A percentile compares a stretch with the other conserved stretches of the same genome.
phyloP scores from a whole-genome alignment of 2,329 filamentous ascomycete species.

The Epichloe aotearoae region DNA sequence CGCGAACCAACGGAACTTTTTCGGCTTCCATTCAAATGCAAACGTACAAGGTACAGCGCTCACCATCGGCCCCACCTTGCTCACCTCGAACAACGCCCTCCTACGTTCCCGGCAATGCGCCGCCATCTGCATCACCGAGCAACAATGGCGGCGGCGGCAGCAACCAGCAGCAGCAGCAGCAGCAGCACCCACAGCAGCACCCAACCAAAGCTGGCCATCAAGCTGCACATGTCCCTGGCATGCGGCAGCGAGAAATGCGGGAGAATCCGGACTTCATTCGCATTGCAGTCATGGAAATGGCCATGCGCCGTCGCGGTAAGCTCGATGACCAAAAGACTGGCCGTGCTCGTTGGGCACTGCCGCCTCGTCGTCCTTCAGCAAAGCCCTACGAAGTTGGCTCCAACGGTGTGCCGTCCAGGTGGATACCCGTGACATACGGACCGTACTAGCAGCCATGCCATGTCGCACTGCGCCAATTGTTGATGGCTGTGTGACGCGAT shows the following conservation, averaged over 20 bases:
- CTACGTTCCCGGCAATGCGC: background rate
- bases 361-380: slow-evolving; percentile 42
- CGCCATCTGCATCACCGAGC: background rate
- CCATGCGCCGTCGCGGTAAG: slow-evolving; percentile 54
- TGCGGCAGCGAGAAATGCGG: slow-evolving; percentile 52
- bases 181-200: slow-evolving; percentile 7
- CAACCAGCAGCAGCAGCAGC: background rate
- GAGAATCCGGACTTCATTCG: slow-evolving; percentile 60
- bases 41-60: slow-evolving; percentile 49
- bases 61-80: slow-evolving; percentile 23
- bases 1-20: slow-evolving; percentile 22
- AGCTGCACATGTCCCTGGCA: slow-evolving; percentile 26
- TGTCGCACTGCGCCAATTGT: background rate
- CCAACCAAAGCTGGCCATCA: slow-evolving; percentile 17
- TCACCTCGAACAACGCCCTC: slow-evolving; percentile 15
- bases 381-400: slow-evolving; percentile 42
- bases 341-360: slow-evolving; percentile 54
- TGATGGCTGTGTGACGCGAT: background rate
- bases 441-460: slow-evolving; percentile 8
- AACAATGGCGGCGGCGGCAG: slow-evolving; percentile 7
- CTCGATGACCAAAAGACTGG: slow-evolving; percentile 53
- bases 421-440: slow-evolving; percentile 28
- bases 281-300: slow-evolving; percentile 59
- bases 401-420: slow-evolving; percentile 46
- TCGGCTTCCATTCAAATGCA: slow-evolving; percentile 61